Evolutionary conservation across 2,329 filamentous ascomycete genomes (phyloP).

Genomic region (Allantophomopsis lycopodina): DNA sequence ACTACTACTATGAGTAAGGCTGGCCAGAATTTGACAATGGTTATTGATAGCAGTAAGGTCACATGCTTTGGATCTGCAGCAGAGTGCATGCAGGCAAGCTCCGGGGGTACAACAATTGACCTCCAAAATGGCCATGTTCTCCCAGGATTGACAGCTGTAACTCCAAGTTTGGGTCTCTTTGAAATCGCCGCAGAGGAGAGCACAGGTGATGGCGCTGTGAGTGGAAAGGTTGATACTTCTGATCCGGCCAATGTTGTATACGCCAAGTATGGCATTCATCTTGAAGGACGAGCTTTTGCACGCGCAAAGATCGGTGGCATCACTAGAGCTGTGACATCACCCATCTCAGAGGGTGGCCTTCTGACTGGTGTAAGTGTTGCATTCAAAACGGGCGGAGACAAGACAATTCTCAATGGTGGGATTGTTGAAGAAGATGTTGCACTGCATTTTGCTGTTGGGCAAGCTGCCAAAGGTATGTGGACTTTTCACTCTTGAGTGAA

Average conservation of each 20-base stretch:
- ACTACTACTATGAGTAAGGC: constrained; percentile 1
- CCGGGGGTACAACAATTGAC: constrained; percentile 16
- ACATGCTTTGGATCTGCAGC: constrained; percentile 21
- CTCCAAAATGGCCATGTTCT: constrained; percentile 32
- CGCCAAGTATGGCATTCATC: constrained; percentile 25
- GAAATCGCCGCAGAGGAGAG: constrained; percentile 30
- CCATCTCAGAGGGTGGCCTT: constrained; percentile 16
- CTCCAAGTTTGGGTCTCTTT: constrained; percentile 29
- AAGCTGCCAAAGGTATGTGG: constrained; percentile 17
- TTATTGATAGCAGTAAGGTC: constrained; percentile 25
- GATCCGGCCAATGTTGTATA: constrained; percentile 19
- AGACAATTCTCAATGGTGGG: constrained; percentile 24
- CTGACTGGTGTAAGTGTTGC: constrained; percentile 27
- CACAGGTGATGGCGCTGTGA: constrained; percentile 31
- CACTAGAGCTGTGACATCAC: constrained; percentile 27
- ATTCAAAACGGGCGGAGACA: constrained; percentile 22
- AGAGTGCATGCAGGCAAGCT: constrained; percentile 15
- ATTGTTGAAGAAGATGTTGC: constrained; percentile 27
- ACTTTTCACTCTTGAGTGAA: constrained; percentile 7
- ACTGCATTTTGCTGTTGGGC: constrained; percentile 25
- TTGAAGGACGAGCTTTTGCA: constrained; percentile 25
- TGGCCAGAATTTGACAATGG: constrained; percentile 19
- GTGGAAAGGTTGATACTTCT: constrained; percentile 11
- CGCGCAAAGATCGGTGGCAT: constrained; percentile 28
- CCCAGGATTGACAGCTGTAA: constrained; percentile 34